Conservation (phyloP, 148 eudicot genomes). For the Rhododendron ovatum region DNA sequence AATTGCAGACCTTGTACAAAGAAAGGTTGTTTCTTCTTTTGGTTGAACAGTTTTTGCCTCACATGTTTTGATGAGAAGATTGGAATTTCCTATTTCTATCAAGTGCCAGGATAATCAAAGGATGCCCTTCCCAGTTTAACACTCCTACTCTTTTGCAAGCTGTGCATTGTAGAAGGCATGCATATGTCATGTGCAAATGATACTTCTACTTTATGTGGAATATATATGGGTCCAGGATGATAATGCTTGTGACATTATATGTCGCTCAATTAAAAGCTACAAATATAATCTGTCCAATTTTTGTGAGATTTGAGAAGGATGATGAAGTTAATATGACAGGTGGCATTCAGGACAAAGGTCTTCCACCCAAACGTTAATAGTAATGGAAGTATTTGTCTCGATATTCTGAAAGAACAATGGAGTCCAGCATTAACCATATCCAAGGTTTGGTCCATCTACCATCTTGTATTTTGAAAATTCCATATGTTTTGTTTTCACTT, state of each 20-base stretch:
- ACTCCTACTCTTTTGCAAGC: not conserved
- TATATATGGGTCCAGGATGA: not conserved
- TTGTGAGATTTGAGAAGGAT: not conserved
- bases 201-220: not conserved
- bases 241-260: not conserved
- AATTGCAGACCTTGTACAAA: not conserved
- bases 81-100: not conserved
- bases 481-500: not conserved
- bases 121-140: not conserved
- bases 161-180: not conserved
- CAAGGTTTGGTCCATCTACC: slow-evolving; percentile 11
- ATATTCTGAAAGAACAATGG: slow-evolving; percentile 21
- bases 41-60: too few species aligned
- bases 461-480: not conserved
- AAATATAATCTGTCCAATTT: not conserved
- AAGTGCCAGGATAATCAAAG: not conserved
- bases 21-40: not conserved
- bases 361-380: slow-evolving; percentile 19
- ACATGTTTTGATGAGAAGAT: not conserved
- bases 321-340: not conserved
- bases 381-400: slow-evolving; percentile 18
- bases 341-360: slow-evolving; percentile 17
- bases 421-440: slow-evolving; percentile 21
- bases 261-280: not conserved
- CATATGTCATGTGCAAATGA: not conserved